A percentile compares a stretch with the other conserved stretches of the same genome.
Evolutionary conservation across 352 stramenopile genomes (phyloP).

Genomic region (Phytophthora hibernalis): DNA sequence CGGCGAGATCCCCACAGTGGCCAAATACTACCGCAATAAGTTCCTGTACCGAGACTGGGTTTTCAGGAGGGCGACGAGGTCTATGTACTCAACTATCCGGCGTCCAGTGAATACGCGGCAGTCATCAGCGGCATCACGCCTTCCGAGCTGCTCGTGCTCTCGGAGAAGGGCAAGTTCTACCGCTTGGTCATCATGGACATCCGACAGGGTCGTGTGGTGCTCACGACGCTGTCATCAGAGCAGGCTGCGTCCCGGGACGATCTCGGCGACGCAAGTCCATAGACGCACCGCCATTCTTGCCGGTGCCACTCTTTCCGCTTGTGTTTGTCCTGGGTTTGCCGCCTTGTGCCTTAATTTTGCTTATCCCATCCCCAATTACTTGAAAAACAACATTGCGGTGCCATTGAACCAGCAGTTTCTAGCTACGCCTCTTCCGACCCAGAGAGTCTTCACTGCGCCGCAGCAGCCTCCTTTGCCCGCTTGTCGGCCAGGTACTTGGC

Average conservation of each 20-base stretch:
- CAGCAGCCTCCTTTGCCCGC: constrained; percentile 45
- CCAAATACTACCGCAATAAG: constrained; percentile 77
- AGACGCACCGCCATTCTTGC: constrained; percentile 32
- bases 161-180: constrained; percentile 82
- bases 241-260: constrained; percentile 58
- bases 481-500: constrained; percentile 70
- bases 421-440: constrained; percentile 10
- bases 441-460: constrained; percentile 16
- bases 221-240: constrained; percentile 65
- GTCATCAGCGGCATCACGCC: constrained; percentile 74
- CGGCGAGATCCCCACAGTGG: constrained; percentile 47
- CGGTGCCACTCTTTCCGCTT: constrained; percentile 28
- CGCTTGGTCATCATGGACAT: constrained; percentile 82
- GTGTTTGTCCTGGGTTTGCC: constrained; percentile 28
- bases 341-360: constrained; percentile 44
- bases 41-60: constrained; percentile 80
- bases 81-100: constrained; percentile 69
- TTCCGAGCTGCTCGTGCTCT: constrained; percentile 80
- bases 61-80: constrained; percentile 86
- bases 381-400: constrained; percentile 38
- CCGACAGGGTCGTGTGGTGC: constrained; percentile 63
- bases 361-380: constrained; percentile 38
- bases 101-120: constrained; percentile 66
- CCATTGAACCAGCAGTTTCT: constrained; percentile 19
- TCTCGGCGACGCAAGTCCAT: constrained; percentile 50